These are phyloP conservation scores for Spiraea crenata DNA, from an alignment of 331 rosid species.

Conservation along the genomic window DNA sequence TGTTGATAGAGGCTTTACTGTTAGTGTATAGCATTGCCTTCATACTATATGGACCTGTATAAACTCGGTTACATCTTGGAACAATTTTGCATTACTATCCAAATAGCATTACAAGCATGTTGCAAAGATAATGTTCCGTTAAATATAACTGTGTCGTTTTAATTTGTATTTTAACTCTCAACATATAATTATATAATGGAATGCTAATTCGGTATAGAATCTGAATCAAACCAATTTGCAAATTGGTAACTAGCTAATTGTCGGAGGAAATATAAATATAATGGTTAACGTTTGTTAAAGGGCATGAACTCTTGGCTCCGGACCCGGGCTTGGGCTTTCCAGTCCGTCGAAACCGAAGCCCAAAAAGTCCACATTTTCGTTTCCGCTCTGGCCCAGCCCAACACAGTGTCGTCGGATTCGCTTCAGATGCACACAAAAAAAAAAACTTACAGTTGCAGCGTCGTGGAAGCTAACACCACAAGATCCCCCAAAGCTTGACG, in stretches of 20 bases:
- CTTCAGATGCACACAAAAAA: background rate
- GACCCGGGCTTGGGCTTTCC: background rate
- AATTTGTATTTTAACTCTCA: too few species aligned
- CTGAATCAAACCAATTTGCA: too few species aligned
- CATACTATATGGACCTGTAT: slow-evolving; percentile 2
- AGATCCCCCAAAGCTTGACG: background rate
- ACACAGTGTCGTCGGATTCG: background rate
- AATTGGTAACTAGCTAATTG: too few species aligned
- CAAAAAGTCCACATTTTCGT: background rate
- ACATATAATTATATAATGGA: too few species aligned
- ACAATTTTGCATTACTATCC: background rate
- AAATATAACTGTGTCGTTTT: too few species aligned
- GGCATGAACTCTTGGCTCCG: background rate
- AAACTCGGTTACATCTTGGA: background rate
- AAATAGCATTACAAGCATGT: background rate
- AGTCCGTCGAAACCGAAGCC: background rate
- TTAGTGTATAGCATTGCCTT: slow-evolving; percentile 19
- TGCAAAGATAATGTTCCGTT: background rate
- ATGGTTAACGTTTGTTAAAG: too few species aligned
- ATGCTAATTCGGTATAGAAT: too few species aligned
- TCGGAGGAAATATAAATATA: too few species aligned
- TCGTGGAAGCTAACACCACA: background rate
- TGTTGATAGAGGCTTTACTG: slow-evolving; percentile 65
- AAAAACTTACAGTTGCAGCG: background rate
- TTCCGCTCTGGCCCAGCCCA: too few species aligned